These are phyloP conservation scores for Pythium periplocum DNA, from an alignment of 352 stramenopile genomes.

Conservation along the genomic window DNA sequence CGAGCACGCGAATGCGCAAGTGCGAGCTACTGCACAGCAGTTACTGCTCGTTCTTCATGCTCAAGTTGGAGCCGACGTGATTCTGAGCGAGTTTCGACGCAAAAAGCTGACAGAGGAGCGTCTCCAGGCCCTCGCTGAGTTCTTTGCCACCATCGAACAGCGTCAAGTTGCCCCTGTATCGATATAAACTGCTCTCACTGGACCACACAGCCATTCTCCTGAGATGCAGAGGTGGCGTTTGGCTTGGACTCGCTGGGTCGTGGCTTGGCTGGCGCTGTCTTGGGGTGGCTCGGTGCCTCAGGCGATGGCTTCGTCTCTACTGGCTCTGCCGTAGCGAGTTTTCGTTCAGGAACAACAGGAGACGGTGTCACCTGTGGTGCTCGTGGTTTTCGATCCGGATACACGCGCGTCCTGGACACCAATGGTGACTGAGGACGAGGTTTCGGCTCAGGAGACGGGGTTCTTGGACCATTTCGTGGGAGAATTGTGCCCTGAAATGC, in stretches of 20 bases:
- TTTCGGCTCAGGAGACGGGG: no score
- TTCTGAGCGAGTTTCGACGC: slow-evolving; percentile 12
- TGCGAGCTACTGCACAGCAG: slow-evolving; percentile 33
- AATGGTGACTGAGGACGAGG: no score
- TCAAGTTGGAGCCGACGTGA: slow-evolving; percentile 27
- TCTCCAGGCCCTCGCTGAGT: slow-evolving; percentile 3
- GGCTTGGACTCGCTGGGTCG: no score
- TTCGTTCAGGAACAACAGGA: no score
- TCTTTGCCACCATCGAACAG: slow-evolving; percentile 1
- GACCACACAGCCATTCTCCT: slow-evolving; percentile 5
- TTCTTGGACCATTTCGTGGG: slow-evolving; percentile 3
- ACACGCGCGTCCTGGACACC: no score
- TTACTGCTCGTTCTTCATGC: slow-evolving; percentile 26
- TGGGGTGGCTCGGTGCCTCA: background rate
- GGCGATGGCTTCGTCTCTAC: no score
- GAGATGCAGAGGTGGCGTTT: background rate
- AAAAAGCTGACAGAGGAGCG: slow-evolving; percentile 5
- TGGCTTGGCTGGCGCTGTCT: slow-evolving; percentile 5
- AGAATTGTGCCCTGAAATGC: slow-evolving; percentile 34
- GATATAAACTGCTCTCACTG: slow-evolving; percentile 5
- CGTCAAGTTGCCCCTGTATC: background rate
- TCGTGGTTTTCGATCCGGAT: no score
- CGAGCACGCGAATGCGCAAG: slow-evolving; percentile 32
- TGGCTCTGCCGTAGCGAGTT: no score
- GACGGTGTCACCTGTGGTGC: no score